These are phyloP conservation scores for Candida sanyaensis DNA, from an alignment of 1,139 yeast species.

Conservation along the genomic window DNA sequence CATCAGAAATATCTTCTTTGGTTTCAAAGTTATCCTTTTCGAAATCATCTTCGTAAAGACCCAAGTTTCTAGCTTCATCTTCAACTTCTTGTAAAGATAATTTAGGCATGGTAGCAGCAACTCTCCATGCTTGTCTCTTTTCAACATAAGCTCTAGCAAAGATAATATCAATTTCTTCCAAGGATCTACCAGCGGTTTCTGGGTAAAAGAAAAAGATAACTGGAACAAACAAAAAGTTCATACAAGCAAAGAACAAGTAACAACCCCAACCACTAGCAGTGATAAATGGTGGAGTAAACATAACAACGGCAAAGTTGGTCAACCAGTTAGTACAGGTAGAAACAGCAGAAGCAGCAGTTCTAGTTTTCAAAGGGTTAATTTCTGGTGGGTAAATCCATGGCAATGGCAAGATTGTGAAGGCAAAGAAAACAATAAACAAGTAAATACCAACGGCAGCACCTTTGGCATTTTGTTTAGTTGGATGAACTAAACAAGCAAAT, in stretches of 20 bases:
- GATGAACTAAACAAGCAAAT: slow-evolving; percentile 42
- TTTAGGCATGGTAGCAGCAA: slow-evolving; percentile 53
- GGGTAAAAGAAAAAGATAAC: slow-evolving; percentile 49
- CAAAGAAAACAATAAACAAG: slow-evolving; percentile 55
- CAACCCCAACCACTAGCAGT: slow-evolving; percentile 42
- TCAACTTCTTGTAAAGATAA: slow-evolving; percentile 47
- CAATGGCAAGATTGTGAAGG: slow-evolving; percentile 57
- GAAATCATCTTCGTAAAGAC: slow-evolving; percentile 46
- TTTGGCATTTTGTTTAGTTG: slow-evolving; percentile 34
- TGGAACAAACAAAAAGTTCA: slow-evolving; percentile 42
- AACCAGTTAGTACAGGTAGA: slow-evolving; percentile 52
- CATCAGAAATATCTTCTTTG: slow-evolving; percentile 26
- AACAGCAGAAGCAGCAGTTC: slow-evolving; percentile 57
- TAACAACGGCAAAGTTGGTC: slow-evolving; percentile 47
- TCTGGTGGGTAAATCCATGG: slow-evolving; percentile 67
- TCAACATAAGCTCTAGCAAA: slow-evolving; percentile 49
- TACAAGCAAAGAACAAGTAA: slow-evolving; percentile 44
- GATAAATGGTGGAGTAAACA: slow-evolving; percentile 50
- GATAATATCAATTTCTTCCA: slow-evolving; percentile 50
- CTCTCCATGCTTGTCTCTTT: slow-evolving; percentile 49
- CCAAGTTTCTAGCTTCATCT: slow-evolving; percentile 48
- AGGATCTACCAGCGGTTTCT: slow-evolving; percentile 49
- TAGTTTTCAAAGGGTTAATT: slow-evolving; percentile 60
- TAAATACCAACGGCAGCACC: slow-evolving; percentile 57
- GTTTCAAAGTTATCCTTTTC: slow-evolving; percentile 37